phyloP scores from a whole-genome alignment of 306 rosid genomes.

The Vigna unguiculata region DNA sequence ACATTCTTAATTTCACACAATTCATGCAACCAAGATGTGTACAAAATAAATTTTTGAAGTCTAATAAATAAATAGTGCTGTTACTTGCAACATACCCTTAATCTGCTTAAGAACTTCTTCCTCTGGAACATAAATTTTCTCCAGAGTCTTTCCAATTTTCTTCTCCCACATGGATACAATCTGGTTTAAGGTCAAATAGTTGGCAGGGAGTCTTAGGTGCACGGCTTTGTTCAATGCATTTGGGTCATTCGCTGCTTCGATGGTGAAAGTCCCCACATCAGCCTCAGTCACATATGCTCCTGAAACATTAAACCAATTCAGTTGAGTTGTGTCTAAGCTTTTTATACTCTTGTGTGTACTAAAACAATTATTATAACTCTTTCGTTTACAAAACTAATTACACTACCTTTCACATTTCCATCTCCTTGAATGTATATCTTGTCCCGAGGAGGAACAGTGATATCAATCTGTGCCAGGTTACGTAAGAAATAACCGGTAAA shows the following conservation, averaged over 20 bases:
- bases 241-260: constrained; percentile 53
- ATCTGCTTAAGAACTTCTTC: constrained; percentile 57
- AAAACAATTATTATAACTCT: no score
- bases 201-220: constrained; percentile 48
- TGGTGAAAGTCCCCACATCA: constrained; percentile 46
- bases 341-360: no score
- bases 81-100: no score
- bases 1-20: no score
- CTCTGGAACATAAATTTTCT: constrained; percentile 47
- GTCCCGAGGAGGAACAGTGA: constrained; percentile 51
- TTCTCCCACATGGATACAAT: constrained; percentile 56
- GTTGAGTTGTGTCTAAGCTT: no score
- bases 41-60: no score
- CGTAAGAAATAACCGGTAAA: constrained; percentile 48
- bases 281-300: constrained; percentile 52
- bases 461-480: constrained; percentile 42
- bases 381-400: no score
- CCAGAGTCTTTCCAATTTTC: constrained; percentile 51
- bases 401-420: constrained; percentile 57
- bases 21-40: no score
- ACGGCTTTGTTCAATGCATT: constrained; percentile 58
- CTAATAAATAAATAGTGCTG: no score
- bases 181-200: constrained; percentile 50
- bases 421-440: constrained; percentile 55
- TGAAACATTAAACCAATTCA: no score